Percentiles rank a stretch among this genome's conserved stretches.
These are phyloP conservation scores for Candida nanaspora DNA, from an alignment of 805 yeast species.

Conservation along the genomic window DNA sequence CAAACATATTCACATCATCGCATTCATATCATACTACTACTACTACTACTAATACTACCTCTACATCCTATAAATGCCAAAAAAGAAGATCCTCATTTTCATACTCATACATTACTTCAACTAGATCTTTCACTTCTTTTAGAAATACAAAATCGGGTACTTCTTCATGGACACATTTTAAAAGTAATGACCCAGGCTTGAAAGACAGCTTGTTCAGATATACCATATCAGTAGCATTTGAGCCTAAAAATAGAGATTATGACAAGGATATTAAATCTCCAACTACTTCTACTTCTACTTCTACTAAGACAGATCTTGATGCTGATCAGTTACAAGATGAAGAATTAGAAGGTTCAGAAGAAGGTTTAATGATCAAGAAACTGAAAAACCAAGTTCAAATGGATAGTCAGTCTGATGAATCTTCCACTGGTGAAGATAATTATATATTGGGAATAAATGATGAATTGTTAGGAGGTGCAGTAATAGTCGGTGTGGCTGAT, in stretches of 20 bases:
- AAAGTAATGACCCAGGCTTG: slow-evolving; percentile 6
- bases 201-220: slow-evolving; percentile 30
- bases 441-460: slow-evolving; percentile 42
- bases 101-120: neutral
- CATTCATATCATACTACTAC: too few relatives aligned
- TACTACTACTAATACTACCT: too few relatives aligned
- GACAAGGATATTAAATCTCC: slow-evolving; percentile 10
- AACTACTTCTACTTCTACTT: too few relatives aligned
- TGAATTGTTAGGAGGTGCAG: slow-evolving; percentile 17
- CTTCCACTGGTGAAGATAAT: slow-evolving; percentile 77
- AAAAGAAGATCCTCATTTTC: neutral
- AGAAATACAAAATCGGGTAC: slow-evolving; percentile 1
- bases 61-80: too few relatives aligned
- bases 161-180: slow-evolving; percentile 1
- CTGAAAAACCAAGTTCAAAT: slow-evolving; percentile 8
- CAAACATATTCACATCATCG: too few relatives aligned
- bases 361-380: slow-evolving; percentile 19
- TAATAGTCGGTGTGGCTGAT: slow-evolving; percentile 81
- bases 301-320: too few relatives aligned
- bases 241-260: slow-evolving; percentile 55
- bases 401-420: slow-evolving; percentile 16
- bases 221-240: slow-evolving; percentile 61
- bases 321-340: neutral
- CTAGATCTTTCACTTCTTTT: neutral
- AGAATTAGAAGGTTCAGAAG: slow-evolving; percentile 12